phyloP scores from a whole-genome alignment of 2,329 filamentous ascomycete genomes.

The Thielaviopsis musarum region DNA sequence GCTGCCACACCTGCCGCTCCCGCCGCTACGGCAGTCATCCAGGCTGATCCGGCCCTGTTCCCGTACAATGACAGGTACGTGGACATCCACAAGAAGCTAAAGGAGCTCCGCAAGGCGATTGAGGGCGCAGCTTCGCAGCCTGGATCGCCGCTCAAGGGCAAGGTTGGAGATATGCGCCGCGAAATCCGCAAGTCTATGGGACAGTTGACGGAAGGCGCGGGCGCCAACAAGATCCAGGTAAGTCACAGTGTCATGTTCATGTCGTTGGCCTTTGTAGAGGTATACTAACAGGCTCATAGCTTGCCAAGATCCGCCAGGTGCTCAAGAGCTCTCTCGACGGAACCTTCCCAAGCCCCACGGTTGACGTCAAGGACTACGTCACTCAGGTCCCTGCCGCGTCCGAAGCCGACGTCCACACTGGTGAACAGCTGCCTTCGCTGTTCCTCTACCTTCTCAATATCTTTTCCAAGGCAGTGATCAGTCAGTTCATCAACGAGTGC shows the following conservation, averaged over 20 bases:
- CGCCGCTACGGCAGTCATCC: constrained; percentile 5
- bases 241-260: not conserved
- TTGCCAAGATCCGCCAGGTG: constrained; percentile 34
- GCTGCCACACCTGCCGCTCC: not conserved
- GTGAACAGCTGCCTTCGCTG: constrained; percentile 39
- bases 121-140: constrained; percentile 35
- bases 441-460: constrained; percentile 64
- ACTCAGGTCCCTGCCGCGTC: constrained; percentile 29
- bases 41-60: constrained; percentile 9
- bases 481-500: constrained; percentile 52
- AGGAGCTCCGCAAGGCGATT: constrained; percentile 44
- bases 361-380: constrained; percentile 40
- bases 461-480: constrained; percentile 55
- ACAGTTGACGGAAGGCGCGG: constrained; percentile 50
- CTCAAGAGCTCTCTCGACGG: constrained; percentile 27
- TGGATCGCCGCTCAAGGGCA: constrained; percentile 38
- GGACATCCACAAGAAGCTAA: constrained; percentile 52
- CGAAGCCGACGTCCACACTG: constrained; percentile 31
- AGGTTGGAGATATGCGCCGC: constrained; percentile 54
- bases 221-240: constrained; percentile 30
- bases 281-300: constrained; percentile 10
- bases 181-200: constrained; percentile 56
- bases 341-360: constrained; percentile 26
- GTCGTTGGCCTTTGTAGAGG: not conserved
- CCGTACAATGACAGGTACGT: constrained; percentile 26